phyloP scores from a whole-genome alignment of 2,329 filamentous ascomycete genomes.

The Amesomyces nigricolor region DNA sequence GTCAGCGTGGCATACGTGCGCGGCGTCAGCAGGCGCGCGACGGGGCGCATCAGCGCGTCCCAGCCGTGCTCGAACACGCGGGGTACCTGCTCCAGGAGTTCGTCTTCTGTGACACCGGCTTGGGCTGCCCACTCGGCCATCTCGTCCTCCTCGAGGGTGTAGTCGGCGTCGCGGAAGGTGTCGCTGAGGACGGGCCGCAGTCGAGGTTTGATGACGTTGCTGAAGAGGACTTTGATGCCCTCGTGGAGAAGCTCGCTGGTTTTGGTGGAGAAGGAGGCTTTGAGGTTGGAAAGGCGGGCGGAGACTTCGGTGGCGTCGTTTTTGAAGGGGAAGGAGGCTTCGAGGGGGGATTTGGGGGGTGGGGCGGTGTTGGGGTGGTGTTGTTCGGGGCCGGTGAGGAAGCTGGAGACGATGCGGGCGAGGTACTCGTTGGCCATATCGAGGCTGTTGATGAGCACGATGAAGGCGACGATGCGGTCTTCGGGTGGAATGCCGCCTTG shows the following conservation, averaged over 20 bases:
- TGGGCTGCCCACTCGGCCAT: constrained; percentile 50
- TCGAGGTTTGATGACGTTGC: constrained; percentile 78
- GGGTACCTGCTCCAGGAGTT: constrained; percentile 61
- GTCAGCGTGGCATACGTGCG: constrained; percentile 72
- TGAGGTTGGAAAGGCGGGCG: constrained; percentile 61
- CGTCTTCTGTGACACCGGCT: constrained; percentile 48
- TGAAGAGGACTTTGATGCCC: constrained; percentile 78
- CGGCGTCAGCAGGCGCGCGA: constrained; percentile 76
- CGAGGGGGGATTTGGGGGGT: constrained; percentile 41
- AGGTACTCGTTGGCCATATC: constrained; percentile 91
- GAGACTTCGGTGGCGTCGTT: constrained; percentile 67
- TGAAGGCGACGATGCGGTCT: constrained; percentile 79
- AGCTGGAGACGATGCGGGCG: constrained; percentile 70
- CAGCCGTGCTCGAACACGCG: constrained; percentile 79
- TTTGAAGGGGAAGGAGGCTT: constrained; percentile 71
- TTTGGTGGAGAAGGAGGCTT: constrained; percentile 68
- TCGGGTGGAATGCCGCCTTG: constrained; percentile 82
- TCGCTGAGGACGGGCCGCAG: constrained; percentile 80
- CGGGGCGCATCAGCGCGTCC: constrained; percentile 77
- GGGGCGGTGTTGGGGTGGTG: constrained; percentile 29
- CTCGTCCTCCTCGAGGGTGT: constrained; percentile 62
- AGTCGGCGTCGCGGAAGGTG: constrained; percentile 87
- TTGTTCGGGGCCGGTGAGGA: constrained; percentile 46
- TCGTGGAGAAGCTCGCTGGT: constrained; percentile 77
- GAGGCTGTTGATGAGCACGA: constrained; percentile 91